Conservation (phyloP, 176 grass and related monocot species). For the Dendrocalamus sinicus region DNA sequence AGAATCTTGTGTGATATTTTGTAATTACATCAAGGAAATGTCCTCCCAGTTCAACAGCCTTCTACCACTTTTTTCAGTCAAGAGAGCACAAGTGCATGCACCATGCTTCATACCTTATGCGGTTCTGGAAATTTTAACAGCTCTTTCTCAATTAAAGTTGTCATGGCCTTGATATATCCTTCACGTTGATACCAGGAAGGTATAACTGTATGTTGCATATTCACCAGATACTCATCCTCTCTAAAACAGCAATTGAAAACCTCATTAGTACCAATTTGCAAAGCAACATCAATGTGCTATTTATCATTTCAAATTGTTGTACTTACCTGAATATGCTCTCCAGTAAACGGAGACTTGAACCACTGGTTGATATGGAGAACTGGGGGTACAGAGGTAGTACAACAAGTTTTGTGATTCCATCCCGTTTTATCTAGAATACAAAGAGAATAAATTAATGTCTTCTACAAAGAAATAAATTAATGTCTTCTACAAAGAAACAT, state of each 20-base stretch:
- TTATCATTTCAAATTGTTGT: slow-evolving; percentile 22
- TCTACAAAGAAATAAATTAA: slow-evolving; percentile 9
- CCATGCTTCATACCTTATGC: slow-evolving; percentile 57
- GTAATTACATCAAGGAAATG: slow-evolving; percentile 24
- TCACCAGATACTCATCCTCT: slow-evolving; percentile 97
- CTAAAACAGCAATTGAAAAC: slow-evolving; percentile 52
- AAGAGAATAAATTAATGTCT: slow-evolving; percentile 30
- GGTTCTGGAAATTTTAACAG: slow-evolving; percentile 75
- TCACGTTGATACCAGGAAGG: slow-evolving; percentile 99
- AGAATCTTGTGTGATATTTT: slow-evolving; percentile 2
- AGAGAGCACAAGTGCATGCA: slow-evolving; percentile 21
- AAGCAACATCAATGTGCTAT: slow-evolving; percentile 12
- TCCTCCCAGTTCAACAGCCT: slow-evolving; percentile 8
- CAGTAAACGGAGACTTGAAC: slow-evolving; percentile 94
- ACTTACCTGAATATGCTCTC: slow-evolving; percentile 95
- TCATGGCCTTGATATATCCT: slow-evolving; percentile 98
- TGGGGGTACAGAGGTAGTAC: slow-evolving; percentile 98
- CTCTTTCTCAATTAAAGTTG: slow-evolving; percentile 92
- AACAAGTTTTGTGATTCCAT: slow-evolving; percentile 97
- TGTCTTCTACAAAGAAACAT: neutral
- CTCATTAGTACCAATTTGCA: neutral
- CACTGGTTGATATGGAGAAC: slow-evolving; percentile 99
- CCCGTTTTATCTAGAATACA: slow-evolving; percentile 77
- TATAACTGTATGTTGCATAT: slow-evolving; percentile 99
- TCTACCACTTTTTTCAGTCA: slow-evolving; percentile 5